Conservation (phyloP, 2,329 filamentous ascomycete genomes). For the Leptographium radiaticola region DNA sequence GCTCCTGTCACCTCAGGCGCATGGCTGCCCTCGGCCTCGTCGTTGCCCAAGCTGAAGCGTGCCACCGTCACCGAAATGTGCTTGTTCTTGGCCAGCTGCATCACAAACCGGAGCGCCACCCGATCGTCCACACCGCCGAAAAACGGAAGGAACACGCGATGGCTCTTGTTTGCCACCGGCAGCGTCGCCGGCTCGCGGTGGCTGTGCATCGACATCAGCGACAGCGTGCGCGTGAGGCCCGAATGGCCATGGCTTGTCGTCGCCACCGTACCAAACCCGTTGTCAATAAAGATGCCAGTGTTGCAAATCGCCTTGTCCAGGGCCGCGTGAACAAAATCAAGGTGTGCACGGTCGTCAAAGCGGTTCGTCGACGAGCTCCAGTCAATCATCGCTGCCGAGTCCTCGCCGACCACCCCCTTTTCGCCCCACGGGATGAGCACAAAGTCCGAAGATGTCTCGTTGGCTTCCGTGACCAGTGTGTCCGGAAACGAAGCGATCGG, state of each 20-base stretch:
- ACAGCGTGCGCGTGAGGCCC: conserved; percentile 33
- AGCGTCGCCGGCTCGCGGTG: conserved; percentile 41
- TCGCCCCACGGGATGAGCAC: conserved; percentile 86
- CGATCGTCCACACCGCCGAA: conserved; percentile 75
- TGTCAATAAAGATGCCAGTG: conserved; percentile 69
- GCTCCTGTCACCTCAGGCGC: neutral
- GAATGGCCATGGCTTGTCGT: conserved; percentile 17
- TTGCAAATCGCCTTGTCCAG: conserved; percentile 52
- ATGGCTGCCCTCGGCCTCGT: conserved; percentile 6
- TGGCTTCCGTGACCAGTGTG: conserved; percentile 56
- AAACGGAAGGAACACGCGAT: conserved; percentile 80
- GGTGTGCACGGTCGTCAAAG: conserved; percentile 51
- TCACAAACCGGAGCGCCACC: conserved; percentile 63
- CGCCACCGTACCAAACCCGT: conserved; percentile 28
- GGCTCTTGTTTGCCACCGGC: conserved; percentile 53
- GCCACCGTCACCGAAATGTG: conserved; percentile 68
- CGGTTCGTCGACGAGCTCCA: conserved; percentile 38
- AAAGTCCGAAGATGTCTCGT: conserved; percentile 57
- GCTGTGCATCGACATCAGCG: conserved; percentile 46
- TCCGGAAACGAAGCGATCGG: conserved; percentile 69
- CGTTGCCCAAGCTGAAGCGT: conserved; percentile 28
- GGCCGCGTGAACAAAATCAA: conserved; percentile 57
- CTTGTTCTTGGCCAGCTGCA: conserved; percentile 71
- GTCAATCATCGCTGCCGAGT: conserved; percentile 28
- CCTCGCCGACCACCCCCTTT: conserved; percentile 60